These are phyloP conservation scores for Solanum pennellii DNA, from an alignment of 257 asterid species.

Conservation along the genomic window DNA sequence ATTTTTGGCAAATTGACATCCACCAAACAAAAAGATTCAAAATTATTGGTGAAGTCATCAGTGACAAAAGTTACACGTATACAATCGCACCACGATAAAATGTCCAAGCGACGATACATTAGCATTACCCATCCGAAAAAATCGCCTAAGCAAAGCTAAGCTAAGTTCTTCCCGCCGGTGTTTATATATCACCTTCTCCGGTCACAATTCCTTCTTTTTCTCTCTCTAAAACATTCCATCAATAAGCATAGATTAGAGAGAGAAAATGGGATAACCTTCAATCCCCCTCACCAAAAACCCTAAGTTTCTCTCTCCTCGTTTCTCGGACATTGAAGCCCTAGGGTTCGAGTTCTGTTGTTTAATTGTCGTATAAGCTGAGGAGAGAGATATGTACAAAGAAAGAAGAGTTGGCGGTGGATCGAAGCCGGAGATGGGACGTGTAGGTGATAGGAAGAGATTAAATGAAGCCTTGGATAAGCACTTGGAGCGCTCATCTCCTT, in stretches of 20 bases:
- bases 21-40: neutral
- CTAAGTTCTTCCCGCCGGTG: neutral
- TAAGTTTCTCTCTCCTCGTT: neutral
- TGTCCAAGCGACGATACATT: neutral
- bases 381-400: conserved; percentile 22
- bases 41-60: neutral
- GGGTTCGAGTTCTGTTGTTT: neutral
- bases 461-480: conserved; percentile 45
- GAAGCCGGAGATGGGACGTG: conserved; percentile 30
- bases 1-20: neutral
- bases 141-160: neutral
- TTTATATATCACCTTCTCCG: neutral
- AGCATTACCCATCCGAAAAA: neutral
- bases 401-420: conserved; percentile 33
- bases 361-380: conserved; percentile 2
- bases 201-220: neutral
- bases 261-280: neutral
- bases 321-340: neutral
- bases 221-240: neutral
- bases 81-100: neutral
- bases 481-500: conserved; percentile 29
- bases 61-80: neutral
- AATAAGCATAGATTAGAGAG: neutral
- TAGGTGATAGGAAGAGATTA: conserved; percentile 31
- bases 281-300: neutral